Conservation (phyloP, 2,329 filamentous ascomycete genomes). For the Pseudopithomyces maydicus region DNA sequence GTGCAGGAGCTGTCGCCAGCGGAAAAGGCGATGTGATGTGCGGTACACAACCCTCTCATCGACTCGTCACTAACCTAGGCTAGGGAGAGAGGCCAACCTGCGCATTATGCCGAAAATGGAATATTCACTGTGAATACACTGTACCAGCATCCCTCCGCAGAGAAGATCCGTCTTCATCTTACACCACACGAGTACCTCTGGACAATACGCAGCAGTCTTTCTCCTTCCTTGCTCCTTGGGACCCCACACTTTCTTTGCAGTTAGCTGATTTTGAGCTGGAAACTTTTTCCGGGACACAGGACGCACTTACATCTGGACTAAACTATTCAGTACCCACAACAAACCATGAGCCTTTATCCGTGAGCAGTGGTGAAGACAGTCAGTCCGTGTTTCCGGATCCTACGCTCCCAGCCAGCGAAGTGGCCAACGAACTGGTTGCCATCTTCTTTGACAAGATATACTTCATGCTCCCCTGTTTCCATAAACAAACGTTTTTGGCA, state of each 20-base stretch:
- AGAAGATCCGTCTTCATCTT: background rate
- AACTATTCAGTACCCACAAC: conserved; percentile 10
- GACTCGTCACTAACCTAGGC: background rate
- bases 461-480: conserved; percentile 34
- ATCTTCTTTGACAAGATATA: conserved; percentile 34
- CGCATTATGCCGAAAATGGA: conserved; percentile 29
- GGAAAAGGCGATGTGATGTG: conserved; percentile 43
- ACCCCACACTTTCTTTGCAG: conserved; percentile 3
- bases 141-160: background rate
- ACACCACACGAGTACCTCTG: background rate
- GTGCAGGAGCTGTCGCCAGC: conserved; percentile 37
- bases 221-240: conserved; percentile 4
- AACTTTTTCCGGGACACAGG: background rate
- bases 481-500: conserved; percentile 23
- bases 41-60: background rate
- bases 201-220: conserved; percentile 1
- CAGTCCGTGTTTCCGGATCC: conserved; percentile 9
- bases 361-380: background rate
- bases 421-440: conserved; percentile 25
- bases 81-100: conserved; percentile 32
- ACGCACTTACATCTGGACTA: background rate
- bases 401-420: conserved; percentile 20
- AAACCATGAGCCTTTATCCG: background rate
- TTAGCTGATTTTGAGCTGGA: conserved; percentile 18
- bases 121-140: conserved; percentile 28